Base-by-base conservation (phyloP, 2,329 filamentous ascomycete genomes). In the Epichloe coenophiala region DNA sequence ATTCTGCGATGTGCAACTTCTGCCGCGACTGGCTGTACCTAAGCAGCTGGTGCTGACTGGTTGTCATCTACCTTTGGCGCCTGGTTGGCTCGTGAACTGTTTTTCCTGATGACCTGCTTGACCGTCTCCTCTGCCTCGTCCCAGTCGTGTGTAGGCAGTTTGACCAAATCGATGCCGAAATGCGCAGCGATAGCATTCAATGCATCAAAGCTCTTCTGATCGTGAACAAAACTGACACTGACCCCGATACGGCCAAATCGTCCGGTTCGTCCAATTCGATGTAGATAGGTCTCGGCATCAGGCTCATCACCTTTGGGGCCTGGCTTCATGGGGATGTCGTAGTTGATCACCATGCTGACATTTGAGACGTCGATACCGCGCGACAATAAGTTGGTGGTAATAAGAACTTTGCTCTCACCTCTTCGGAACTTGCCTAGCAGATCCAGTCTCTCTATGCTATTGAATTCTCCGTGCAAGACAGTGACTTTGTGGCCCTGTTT, bases 331-430 rank as follows among this genome's bases (percentile, higher is more conserved):
- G 84, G 84, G 52, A 88, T 85, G 59, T 88, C 85, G 69, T 98
- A 98, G 74, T 98, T 98, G 74, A 98, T 89, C 49, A 98, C 93
- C 84, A 98, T 93, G 9, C 89, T 95, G 13, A 98, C 93, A 31
- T 71, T 94, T 68, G 64, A 97, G 72, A 82, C 79, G 63, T 98
- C 93, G 61, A 98, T 97, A 64, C 93, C 93, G 63, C 93, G 89
- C 8, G 93, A 87, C 52, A 98, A 78, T 38, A 98, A 90, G 63
- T 98, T 98, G 59, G 93, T 98, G 1, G 93, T 94, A 63, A 98
- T 96, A 55, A 98, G 83, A 8, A 98, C 93, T 72, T 98, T 98
- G 61, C 88, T 88, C 53, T 84, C 78, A 39, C 91, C 91, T 43
- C 72, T 78, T 52, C 93, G 83, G 78, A 98, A 98, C 51, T 86